Evolutionary conservation across 2,329 filamentous ascomycete genomes (phyloP).

Genomic region (Hypoxylon sp.): DNA sequence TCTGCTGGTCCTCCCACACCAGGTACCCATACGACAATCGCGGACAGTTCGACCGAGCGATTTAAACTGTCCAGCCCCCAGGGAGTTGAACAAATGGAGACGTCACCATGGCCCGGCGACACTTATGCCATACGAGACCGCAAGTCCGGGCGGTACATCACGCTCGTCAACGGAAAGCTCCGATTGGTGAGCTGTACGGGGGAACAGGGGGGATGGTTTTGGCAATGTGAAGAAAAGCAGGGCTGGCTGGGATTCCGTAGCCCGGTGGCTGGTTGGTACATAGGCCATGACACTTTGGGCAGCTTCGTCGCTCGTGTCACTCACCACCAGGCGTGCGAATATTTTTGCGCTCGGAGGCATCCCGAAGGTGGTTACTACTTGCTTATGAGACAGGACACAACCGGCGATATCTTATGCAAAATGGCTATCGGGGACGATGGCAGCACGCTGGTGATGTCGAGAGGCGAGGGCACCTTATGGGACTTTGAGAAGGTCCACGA

Average conservation of each 20-base stretch:
- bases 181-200: background rate
- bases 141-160: conserved; percentile 6
- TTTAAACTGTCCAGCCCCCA: background rate
- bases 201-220: conserved; percentile 47
- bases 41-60: background rate
- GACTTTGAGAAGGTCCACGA: background rate
- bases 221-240: conserved; percentile 53
- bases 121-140: conserved; percentile 14
- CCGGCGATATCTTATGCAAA: conserved; percentile 44
- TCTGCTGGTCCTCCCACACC: background rate
- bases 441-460: conserved; percentile 41
- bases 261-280: conserved; percentile 48
- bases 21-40: background rate
- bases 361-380: conserved; percentile 51
- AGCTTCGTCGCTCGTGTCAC: conserved; percentile 35
- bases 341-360: conserved; percentile 47
- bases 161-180: conserved; percentile 7
- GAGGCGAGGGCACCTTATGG: conserved; percentile 35
- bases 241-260: conserved; percentile 55
- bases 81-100: background rate
- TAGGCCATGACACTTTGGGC: conserved; percentile 48
- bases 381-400: conserved; percentile 43
- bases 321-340: conserved; percentile 44
- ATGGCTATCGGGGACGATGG: conserved; percentile 43
- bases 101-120: background rate